Conservation (phyloP, 2,329 filamentous ascomycete species). For the Exserohilum rostratum region DNA sequence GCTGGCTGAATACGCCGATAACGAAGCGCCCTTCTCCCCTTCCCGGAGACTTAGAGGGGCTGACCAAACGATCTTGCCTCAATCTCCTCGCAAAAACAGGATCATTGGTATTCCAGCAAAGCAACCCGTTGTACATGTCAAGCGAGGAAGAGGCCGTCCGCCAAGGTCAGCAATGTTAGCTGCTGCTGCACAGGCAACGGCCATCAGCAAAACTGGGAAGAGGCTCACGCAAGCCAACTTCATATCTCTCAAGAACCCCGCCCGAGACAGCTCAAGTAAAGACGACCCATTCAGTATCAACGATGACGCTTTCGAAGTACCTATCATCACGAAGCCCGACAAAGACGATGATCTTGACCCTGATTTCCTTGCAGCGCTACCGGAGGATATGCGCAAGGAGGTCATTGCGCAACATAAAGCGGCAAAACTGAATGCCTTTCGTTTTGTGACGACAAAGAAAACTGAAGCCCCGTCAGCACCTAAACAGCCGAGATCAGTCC, state of each 20-base stretch:
- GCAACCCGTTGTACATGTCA: conserved; percentile 64
- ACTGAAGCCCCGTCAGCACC: conserved; percentile 13
- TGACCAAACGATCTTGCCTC: conserved; percentile 43
- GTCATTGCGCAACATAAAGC: conserved; percentile 73
- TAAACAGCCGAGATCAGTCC: conserved; percentile 27
- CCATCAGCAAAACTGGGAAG: conserved; percentile 33
- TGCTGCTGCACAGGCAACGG: conserved; percentile 59
- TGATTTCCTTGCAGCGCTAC: conserved; percentile 80
- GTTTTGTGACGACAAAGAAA: conserved; percentile 39
- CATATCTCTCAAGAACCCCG: conserved; percentile 50
- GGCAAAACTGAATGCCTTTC: conserved; percentile 32
- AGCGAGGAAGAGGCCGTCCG: conserved; percentile 66
- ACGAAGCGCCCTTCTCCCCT: conserved; percentile 32
- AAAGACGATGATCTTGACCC: conserved; percentile 46
- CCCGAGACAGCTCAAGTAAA: conserved; percentile 15
- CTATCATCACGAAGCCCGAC: background rate
- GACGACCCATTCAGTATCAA: conserved; percentile 27
- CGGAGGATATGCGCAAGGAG: conserved; percentile 70
- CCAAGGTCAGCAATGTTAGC: conserved; percentile 47
- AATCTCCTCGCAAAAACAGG: conserved; percentile 60
- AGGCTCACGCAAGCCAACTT: conserved; percentile 76
- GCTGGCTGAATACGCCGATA: conserved; percentile 68
- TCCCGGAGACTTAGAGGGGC: conserved; percentile 45
- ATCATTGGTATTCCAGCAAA: conserved; percentile 56
- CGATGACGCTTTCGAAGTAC: conserved; percentile 33